Conservation (phyloP, 495 filamentous ascomycete species). For the Neohortaea acidophila region DNA sequence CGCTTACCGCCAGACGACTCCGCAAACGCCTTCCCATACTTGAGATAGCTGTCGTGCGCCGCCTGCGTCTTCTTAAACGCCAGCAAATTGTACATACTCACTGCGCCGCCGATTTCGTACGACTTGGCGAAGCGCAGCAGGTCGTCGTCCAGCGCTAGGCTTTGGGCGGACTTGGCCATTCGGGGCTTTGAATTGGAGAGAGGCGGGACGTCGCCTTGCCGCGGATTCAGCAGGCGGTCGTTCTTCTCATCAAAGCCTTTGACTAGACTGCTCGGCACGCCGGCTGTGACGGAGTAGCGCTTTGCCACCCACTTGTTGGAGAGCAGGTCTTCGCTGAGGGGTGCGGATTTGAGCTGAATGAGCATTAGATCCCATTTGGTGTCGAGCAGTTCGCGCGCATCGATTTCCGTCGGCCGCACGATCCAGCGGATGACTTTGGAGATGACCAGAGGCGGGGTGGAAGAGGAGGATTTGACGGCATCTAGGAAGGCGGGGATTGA, state of each 20-base stretch:
- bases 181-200: constrained; percentile 28
- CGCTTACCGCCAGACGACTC: constrained; percentile 35
- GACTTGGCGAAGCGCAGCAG: constrained; percentile 35
- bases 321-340: constrained; percentile 27
- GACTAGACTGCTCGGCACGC: constrained; percentile 39
- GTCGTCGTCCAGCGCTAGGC: constrained; percentile 39
- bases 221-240: constrained; percentile 30
- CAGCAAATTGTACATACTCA: constrained; percentile 56
- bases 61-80: constrained; percentile 35
- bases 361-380: constrained; percentile 43
- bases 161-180: constrained; percentile 31
- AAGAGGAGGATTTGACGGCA: constrained; percentile 11
- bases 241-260: constrained; percentile 34
- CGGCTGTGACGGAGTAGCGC: constrained; percentile 37
- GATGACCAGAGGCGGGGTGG: constrained; percentile 32
- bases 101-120: constrained; percentile 28
- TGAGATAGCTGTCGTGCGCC: constrained; percentile 38
- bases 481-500: constrained; percentile 18
- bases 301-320: constrained; percentile 22
- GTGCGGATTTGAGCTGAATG: constrained; percentile 29
- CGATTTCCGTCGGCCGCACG: constrained; percentile 38
- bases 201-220: constrained; percentile 22
- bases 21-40: constrained; percentile 44
- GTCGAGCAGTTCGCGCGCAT: constrained; percentile 32
- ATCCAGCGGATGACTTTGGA: constrained; percentile 40